Evolutionary conservation across 768 basidiomycete species (phyloP).

Genomic region (Roridomyces roridus): DNA sequence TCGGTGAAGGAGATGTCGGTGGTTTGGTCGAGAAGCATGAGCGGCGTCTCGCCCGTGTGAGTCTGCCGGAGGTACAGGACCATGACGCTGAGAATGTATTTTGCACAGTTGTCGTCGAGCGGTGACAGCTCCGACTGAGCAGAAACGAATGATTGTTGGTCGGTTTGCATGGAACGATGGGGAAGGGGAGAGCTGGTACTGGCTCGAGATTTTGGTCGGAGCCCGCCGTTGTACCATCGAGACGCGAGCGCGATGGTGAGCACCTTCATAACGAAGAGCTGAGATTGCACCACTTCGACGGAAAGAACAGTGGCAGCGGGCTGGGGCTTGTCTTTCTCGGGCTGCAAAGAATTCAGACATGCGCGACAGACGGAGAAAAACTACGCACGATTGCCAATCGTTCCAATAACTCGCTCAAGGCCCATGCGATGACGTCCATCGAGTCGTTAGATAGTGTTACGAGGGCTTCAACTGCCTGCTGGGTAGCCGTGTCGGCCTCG

Average conservation of each 20-base stretch:
- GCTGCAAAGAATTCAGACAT: slow-evolving; percentile 23
- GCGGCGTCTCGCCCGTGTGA: slow-evolving; percentile 55
- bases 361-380: slow-evolving; percentile 1
- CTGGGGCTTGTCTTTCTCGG: slow-evolving; percentile 47
- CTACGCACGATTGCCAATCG: slow-evolving; percentile 71
- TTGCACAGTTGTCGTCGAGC: slow-evolving; percentile 82
- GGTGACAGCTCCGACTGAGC: slow-evolving; percentile 71
- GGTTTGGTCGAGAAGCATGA: slow-evolving; percentile 66
- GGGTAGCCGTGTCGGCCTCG: slow-evolving; percentile 77
- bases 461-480: slow-evolving; percentile 78
- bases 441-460: slow-evolving; percentile 81
- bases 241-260: slow-evolving; percentile 79
- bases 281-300: slow-evolving; percentile 83
- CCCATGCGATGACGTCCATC: slow-evolving; percentile 80
- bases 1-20: slow-evolving; percentile 73
- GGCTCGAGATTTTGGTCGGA: slow-evolving; percentile 49
- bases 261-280: slow-evolving; percentile 85
- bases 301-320: slow-evolving; percentile 55
- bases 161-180: slow-evolving; percentile 48
- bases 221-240: slow-evolving; percentile 61
- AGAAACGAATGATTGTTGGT: slow-evolving; percentile 46
- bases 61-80: slow-evolving; percentile 82
- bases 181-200: slow-evolving; percentile 50
- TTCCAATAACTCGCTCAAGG: slow-evolving; percentile 79
- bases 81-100: slow-evolving; percentile 83